Conservation (phyloP, 2,329 filamentous ascomycete species). For the Botrytis porri region DNA sequence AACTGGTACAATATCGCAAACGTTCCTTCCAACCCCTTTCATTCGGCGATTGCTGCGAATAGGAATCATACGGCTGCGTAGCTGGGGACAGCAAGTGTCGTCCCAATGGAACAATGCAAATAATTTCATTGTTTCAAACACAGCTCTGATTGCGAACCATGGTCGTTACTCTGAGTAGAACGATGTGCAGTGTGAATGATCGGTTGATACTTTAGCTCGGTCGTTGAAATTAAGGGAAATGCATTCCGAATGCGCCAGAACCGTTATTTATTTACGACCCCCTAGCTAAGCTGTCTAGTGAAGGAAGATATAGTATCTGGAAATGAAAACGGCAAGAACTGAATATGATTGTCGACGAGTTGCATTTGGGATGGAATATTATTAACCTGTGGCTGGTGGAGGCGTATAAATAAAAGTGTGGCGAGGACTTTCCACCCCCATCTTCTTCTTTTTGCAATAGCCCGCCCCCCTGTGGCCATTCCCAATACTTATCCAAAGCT, state of each 20-base stretch:
- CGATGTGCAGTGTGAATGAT: neutral
- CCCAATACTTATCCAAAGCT: neutral
- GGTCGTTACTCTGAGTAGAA: no score
- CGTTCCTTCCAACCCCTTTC: no score
- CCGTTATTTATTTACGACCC: neutral
- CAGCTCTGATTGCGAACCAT: neutral
- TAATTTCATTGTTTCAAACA: neutral
- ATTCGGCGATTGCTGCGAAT: no score
- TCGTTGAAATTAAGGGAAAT: neutral
- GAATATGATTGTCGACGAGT: neutral
- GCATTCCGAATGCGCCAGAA: neutral
- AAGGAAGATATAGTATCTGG: neutral
- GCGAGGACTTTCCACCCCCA: neutral
- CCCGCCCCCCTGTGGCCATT: no score
- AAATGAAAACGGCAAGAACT: neutral
- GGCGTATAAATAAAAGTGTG: neutral
- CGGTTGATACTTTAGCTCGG: neutral
- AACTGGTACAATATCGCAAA: no score
- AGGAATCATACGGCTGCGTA: no score
- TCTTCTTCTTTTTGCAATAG: neutral
- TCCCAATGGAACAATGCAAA: neutral
- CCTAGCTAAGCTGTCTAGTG: neutral
- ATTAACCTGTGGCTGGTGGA: no score
- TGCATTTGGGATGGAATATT: neutral
- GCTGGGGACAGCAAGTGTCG: neutral